These are phyloP conservation scores for Ambrosiella beaveri DNA, from an alignment of 2,329 filamentous ascomycete genomes.

Conservation along the genomic window DNA sequence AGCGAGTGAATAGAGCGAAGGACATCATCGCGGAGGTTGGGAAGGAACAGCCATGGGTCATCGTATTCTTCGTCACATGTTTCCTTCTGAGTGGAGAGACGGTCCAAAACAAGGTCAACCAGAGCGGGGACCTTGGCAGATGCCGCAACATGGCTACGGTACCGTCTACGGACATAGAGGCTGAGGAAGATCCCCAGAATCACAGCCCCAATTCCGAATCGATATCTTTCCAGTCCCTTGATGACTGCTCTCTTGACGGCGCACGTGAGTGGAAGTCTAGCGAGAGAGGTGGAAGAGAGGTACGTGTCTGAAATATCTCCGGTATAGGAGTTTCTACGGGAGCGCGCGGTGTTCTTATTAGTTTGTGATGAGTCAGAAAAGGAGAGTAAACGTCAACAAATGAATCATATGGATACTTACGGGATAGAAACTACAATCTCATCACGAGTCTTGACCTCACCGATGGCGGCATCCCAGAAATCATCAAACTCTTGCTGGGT, in stretches of 20 bases:
- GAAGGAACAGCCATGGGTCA: conserved; percentile 71
- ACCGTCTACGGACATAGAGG: conserved; percentile 47
- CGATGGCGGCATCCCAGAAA: conserved; percentile 58
- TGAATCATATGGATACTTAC: conserved; percentile 30
- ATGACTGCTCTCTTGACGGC: conserved; percentile 61
- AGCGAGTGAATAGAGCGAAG: conserved; percentile 66
- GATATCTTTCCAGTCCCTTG: conserved; percentile 70
- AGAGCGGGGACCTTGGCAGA: conserved; percentile 62
- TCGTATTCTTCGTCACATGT: conserved; percentile 50
- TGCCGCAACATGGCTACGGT: conserved; percentile 45
- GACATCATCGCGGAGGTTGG: conserved; percentile 81
- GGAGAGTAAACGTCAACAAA: conserved; percentile 12
- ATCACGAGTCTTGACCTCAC: conserved; percentile 48
- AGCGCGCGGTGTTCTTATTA: conserved; percentile 68
- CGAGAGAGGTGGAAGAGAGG: conserved; percentile 77
- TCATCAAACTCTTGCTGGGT: conserved; percentile 82
- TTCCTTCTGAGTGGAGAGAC: conserved; percentile 68
- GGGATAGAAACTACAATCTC: conserved; percentile 35
- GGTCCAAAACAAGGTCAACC: conserved; percentile 68
- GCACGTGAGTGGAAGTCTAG: conserved; percentile 74
- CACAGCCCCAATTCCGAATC: conserved; percentile 61
- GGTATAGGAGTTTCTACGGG: conserved; percentile 55
- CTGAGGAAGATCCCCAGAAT: conserved; percentile 30
- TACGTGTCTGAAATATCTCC: conserved; percentile 40
- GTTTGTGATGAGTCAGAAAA: conserved; percentile 39